Base-by-base conservation (phyloP, 257 asterid genomes). In the Echites panduratus region DNA sequence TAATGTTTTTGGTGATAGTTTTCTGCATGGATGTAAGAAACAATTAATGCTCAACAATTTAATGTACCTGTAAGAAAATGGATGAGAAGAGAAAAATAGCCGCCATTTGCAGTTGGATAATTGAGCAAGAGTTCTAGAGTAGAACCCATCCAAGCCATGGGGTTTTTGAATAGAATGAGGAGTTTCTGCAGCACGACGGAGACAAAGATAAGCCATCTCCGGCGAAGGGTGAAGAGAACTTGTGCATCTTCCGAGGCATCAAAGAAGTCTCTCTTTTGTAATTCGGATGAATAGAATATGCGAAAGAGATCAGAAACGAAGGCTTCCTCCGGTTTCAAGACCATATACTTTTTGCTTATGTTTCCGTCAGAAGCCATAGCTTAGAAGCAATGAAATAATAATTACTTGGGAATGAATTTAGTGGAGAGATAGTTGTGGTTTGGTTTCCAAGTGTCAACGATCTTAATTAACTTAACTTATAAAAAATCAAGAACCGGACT, bases 131-230 rank as follows among this genome's bases (percentile, higher is more conserved):
- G 73, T 76, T 89, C 97, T 13, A 86, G 11, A 56, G 43, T 22
- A 0, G 81, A 62, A 7, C 95, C 95, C 3, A 78, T 14, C 52
- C 14, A 58, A 17, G 82, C 85, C 88, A 86, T 1, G 0, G 95
- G 96, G 9, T n/a, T 76, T 79, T 72, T 81, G 72, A 81, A 73
- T 43, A 11, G 24, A 29, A 85, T 45, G 2, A 89, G 11, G 1
- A 78, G 9, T 68, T 84, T 91, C 72, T 87, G 92, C 14, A 76
- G 50, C 29, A 73, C 76, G 1, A 89, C 77, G 1, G 95, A 89
- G 35, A 86, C 66, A 69, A 91, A 87, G 22, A 91, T 47, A 52
- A 89, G 80, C 96, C 92, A 89, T 77, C 96, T 76, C 4, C 54
- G 82, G 1, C 80, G 66, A 53, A 86, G 65, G 45, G 82, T 78